Base-by-base conservation (phyloP, 495 filamentous ascomycete genomes). In the Lindgomyces ingoldianus region DNA sequence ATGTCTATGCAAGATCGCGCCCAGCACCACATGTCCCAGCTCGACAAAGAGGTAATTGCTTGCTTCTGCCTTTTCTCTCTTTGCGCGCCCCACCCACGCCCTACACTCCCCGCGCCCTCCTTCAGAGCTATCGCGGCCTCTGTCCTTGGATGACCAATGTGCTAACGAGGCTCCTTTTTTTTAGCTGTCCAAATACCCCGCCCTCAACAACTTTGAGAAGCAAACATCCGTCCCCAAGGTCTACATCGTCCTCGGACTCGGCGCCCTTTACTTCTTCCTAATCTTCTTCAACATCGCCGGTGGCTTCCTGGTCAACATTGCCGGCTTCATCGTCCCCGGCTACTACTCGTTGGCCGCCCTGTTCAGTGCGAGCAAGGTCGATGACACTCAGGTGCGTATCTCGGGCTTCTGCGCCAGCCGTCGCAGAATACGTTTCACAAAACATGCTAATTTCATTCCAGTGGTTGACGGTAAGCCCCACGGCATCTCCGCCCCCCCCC, bases 211-310 rank as follows among this genome's bases (percentile, higher is more conserved):
- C 81, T 85, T 99, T 66, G 95, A 99, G 87, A 91, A 89, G 78
- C 91, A 96, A 80, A 94, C 91, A 65, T 88, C 86, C 22, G 86
- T 96, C 48, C 94, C 94, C 65, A 99, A 99, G 83, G 91, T 93
- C 75, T 98, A 99, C 73, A 91, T 86, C 67, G 84, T 96, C 78
- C 88, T 96, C 50, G 94, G 94, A 68, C 76, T 96, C 29, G 83
- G 77, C 49, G 87, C 86, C 50, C 81, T 96, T 70, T 99, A 99
- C 84, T 92, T 96, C 83, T 96, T 97, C 85, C 85, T 99, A 18
- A 90, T 98, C 79, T 89, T 98, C 83, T 95, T 99, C 84, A 99
- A 99, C 84, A 93, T 97, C 70, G 94, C 91, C 64, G 93, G 94
- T 72, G 90, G 94, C 76, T 89, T 98, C 76, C 85, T 99, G 66